Conservation (phyloP, 2,329 filamentous ascomycete species). For the Cryoendolithus antarcticus region DNA sequence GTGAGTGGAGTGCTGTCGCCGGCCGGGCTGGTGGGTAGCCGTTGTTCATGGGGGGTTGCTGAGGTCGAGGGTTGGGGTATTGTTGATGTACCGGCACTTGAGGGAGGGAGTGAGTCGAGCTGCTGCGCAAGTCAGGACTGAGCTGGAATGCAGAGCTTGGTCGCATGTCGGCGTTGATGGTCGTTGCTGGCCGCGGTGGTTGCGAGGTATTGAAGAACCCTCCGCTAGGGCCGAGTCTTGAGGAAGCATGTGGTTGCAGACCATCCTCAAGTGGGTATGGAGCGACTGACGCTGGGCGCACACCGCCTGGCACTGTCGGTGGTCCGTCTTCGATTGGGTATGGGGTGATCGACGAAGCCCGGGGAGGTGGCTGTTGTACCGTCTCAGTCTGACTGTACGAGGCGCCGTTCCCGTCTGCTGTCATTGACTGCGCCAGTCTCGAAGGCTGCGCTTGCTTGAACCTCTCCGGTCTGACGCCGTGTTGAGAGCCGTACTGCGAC, state of each 20-base stretch:
- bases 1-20: slow-evolving; percentile 5
- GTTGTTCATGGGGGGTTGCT: slow-evolving; percentile 6
- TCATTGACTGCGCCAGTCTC: slow-evolving; percentile 4
- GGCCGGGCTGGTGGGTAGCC: slow-evolving; percentile 1
- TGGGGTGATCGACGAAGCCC: slow-evolving; percentile 14
- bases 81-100: slow-evolving; percentile 6
- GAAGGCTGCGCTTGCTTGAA: slow-evolving; percentile 20
- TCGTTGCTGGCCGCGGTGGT: slow-evolving; percentile 23
- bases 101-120: slow-evolving; percentile 14
- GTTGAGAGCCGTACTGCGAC: slow-evolving; percentile 40
- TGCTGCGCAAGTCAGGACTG: slow-evolving; percentile 29
- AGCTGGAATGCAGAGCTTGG: slow-evolving; percentile 40
- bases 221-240: slow-evolving; percentile 13
- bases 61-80: slow-evolving; percentile 7
- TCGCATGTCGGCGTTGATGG: slow-evolving; percentile 39
- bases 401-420: slow-evolving; percentile 2
- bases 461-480: slow-evolving; percentile 34
- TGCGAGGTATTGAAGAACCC: slow-evolving; percentile 26
- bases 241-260: slow-evolving; percentile 26
- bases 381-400: not conserved
- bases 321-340: slow-evolving; percentile 23
- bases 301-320: slow-evolving; percentile 12
- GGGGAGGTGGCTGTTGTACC: slow-evolving; percentile 7
- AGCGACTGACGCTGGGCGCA: slow-evolving; percentile 40
- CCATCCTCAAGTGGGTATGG: slow-evolving; percentile 61